A percentile compares a stretch with the other conserved stretches of the same genome.
Conservation (phyloP, 2,329 filamentous ascomycete species). For the Fusarium clavum region DNA sequence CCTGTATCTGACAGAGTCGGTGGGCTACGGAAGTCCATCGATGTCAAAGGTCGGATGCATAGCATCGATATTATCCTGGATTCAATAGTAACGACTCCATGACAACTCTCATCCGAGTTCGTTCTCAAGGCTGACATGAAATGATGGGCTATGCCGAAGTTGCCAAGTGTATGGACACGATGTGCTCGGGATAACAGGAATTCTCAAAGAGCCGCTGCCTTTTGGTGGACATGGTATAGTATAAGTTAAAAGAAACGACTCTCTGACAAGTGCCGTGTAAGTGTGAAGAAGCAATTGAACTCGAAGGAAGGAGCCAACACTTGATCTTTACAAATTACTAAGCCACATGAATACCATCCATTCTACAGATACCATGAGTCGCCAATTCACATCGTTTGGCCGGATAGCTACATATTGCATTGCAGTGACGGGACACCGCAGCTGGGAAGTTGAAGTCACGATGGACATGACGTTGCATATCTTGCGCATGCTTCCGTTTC, state of each 20-base stretch:
- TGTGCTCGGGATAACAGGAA: background rate
- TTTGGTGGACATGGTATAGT: background rate
- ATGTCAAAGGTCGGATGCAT: background rate
- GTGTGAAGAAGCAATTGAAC: background rate
- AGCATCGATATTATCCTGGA: too few relatives aligned
- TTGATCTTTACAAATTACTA: background rate
- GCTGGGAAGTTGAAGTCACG: background rate
- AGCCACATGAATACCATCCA: background rate
- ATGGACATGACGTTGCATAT: background rate
- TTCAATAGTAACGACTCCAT: background rate
- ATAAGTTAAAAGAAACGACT: background rate
- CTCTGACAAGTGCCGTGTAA: background rate
- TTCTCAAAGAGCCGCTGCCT: background rate
- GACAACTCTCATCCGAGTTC: background rate
- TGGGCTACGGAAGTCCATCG: background rate
- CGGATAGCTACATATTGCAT: background rate
- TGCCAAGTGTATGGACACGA: background rate
- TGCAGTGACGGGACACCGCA: background rate
- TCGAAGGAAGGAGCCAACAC: background rate
- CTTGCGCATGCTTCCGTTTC: background rate
- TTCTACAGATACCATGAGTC: background rate
- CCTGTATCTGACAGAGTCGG: background rate
- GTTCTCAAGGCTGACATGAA: accelerated
- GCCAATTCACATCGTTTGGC: background rate
- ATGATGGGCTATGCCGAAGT: background rate